phyloP scores from a whole-genome alignment of 2,329 filamentous ascomycete species.

The Fusarium redolens region DNA sequence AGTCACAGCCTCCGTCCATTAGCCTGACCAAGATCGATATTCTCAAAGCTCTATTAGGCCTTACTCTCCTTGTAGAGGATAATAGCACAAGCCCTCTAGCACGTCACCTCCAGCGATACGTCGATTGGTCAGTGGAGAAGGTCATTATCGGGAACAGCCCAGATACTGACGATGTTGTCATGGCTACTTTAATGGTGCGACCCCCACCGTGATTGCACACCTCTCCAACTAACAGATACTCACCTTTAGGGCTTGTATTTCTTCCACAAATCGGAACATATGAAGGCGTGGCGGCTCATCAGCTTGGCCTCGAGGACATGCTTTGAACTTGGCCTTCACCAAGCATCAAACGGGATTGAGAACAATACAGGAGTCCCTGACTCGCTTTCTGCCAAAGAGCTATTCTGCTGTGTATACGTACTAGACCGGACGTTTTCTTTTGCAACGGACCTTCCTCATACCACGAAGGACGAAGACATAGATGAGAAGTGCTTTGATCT shows the following conservation, averaged over 20 bases:
- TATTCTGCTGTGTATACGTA: background rate
- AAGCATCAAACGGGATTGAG: rapidly evolving
- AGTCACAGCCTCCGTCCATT: background rate
- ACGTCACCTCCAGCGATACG: rapidly evolving
- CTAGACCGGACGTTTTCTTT: background rate
- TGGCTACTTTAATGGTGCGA: background rate
- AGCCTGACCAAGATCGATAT: background rate
- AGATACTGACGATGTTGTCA: background rate
- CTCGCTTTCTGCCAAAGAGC: background rate
- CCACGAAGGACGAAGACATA: background rate
- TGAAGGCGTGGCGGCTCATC: background rate
- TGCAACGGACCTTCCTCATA: background rate
- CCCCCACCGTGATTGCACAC: rapidly evolving
- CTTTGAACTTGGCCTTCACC: background rate
- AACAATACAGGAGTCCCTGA: rapidly evolving
- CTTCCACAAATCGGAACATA: background rate
- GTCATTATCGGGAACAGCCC: background rate
- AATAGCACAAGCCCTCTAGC: rapidly evolving
- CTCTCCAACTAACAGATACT: background rate
- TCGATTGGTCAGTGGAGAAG: background rate
- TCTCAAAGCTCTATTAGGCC: background rate
- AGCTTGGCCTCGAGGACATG: background rate
- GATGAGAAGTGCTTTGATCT: background rate
- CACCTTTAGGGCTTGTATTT: background rate
- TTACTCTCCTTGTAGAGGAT: background rate